Conservation (phyloP, 2,329 filamentous ascomycete species). For the Fusarium oligoseptatum region DNA sequence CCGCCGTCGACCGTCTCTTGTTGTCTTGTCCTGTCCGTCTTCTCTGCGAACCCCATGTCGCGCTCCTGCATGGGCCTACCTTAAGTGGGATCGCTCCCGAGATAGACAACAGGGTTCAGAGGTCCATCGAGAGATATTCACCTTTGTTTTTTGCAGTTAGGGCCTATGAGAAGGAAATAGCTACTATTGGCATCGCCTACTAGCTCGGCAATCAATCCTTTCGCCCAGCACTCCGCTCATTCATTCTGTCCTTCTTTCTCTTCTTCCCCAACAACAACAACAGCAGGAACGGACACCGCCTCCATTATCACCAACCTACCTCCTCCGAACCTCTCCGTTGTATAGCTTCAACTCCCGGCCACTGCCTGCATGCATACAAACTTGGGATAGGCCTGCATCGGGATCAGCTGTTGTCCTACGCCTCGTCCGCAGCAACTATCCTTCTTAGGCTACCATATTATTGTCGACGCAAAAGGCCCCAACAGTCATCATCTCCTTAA, state of each 20-base stretch:
- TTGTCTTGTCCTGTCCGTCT: background rate
- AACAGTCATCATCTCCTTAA: background rate
- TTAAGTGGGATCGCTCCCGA: constrained; percentile 47
- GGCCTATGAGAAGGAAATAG: constrained; percentile 26
- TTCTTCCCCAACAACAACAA: constrained; percentile 14
- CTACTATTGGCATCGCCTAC: constrained; percentile 16
- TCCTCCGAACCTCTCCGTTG: background rate
- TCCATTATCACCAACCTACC: constrained; percentile 1
- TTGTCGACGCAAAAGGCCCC: background rate
- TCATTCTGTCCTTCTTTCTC: background rate
- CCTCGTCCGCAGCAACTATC: constrained; percentile 7
- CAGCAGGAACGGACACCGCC: background rate
- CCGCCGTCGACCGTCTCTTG: background rate
- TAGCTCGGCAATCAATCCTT: constrained; percentile 19
- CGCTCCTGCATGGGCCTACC: constrained; percentile 35
- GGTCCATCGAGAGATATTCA: constrained; percentile 28
- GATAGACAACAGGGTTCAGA: constrained; percentile 35
- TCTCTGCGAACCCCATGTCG: constrained; percentile 30
- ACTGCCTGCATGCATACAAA: background rate
- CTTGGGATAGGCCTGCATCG: constrained; percentile 6
- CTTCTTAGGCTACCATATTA: constrained; percentile 5
- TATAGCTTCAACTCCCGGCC: background rate
- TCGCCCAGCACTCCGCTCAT: constrained; percentile 13
- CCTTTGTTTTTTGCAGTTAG: constrained; percentile 24
- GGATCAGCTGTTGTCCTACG: constrained; percentile 7